Evolutionary conservation across 2,329 filamentous ascomycete species (phyloP).

Genomic region (Pleomassaria siparia): DNA sequence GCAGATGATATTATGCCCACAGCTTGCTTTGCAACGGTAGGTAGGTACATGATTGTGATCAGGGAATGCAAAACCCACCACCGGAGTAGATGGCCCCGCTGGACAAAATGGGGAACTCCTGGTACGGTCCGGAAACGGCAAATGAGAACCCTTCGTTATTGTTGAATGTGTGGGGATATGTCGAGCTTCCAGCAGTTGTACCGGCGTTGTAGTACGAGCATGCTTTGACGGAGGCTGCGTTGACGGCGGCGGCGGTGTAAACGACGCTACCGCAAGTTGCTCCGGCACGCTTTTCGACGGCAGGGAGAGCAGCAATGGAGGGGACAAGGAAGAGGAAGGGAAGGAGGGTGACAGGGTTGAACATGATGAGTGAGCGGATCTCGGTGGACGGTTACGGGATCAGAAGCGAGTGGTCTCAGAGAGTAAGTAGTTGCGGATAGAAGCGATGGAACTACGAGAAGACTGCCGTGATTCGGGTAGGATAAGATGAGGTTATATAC

Average conservation of each 20-base stretch:
- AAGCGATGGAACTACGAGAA: neutral
- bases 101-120: constrained; percentile 63
- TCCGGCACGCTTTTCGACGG: constrained; percentile 1
- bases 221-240: constrained; percentile 53
- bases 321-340: neutral
- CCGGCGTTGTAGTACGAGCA: constrained; percentile 53
- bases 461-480: neutral
- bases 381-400: neutral
- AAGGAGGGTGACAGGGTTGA: constrained; percentile 1
- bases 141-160: constrained; percentile 66
- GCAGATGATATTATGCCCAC: neutral
- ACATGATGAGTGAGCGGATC: neutral
- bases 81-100: constrained; percentile 56
- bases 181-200: constrained; percentile 41
- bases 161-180: constrained; percentile 63
- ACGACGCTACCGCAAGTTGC: constrained; percentile 55
- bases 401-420: neutral
- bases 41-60: neutral
- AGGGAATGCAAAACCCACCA: constrained; percentile 44
- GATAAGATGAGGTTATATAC: neutral
- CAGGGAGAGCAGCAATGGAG: neutral
- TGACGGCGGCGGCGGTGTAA: constrained; percentile 55
- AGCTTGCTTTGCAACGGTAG: neutral
- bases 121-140: constrained; percentile 58
- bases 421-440: neutral